Evolutionary conservation across 192 early-diverging fungal genomes (phyloP).

Genomic region (Backusella circina): DNA sequence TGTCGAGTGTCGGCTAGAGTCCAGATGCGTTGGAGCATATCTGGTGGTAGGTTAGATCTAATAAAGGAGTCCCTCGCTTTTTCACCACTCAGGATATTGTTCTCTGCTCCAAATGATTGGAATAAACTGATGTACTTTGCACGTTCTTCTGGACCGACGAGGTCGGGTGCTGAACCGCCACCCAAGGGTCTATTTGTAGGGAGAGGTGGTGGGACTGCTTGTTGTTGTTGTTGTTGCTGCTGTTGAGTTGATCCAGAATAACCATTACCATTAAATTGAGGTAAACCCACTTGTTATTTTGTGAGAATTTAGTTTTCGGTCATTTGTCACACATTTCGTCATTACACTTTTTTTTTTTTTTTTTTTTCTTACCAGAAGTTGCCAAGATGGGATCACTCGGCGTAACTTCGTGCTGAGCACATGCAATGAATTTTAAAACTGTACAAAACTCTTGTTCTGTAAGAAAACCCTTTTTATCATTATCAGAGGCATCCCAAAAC

Average conservation of each 20-base stretch:
- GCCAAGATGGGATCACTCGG: constrained; percentile 33
- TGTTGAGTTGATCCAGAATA: background rate
- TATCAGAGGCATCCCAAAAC: constrained; percentile 85
- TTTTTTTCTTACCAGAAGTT: background rate
- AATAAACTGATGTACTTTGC: constrained; percentile 31
- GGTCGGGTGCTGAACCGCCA: constrained; percentile 32
- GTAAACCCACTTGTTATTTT: constrained; percentile 17
- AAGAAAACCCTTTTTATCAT: constrained; percentile 76
- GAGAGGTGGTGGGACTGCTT: background rate
- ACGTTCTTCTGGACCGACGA: constrained; percentile 30
- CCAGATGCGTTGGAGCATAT: constrained; percentile 81
- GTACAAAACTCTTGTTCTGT: constrained; percentile 74
- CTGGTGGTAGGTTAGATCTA: constrained; percentile 73
- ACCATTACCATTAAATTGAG: constrained; percentile 26
- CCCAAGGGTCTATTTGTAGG: background rate
- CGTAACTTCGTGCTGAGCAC: constrained; percentile 72
- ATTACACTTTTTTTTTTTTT: background rate
- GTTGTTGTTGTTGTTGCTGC: background rate
- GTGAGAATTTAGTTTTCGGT: background rate
- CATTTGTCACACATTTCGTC: background rate
- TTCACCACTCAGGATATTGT: constrained; percentile 24
- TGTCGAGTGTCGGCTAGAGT: constrained; percentile 72
- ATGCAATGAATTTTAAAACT: constrained; percentile 86
- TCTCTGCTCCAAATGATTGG: constrained; percentile 9
- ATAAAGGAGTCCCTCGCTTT: constrained; percentile 69